Evolutionary conservation across 768 basidiomycete species (phyloP).

Genomic region (Postia placenta): DNA sequence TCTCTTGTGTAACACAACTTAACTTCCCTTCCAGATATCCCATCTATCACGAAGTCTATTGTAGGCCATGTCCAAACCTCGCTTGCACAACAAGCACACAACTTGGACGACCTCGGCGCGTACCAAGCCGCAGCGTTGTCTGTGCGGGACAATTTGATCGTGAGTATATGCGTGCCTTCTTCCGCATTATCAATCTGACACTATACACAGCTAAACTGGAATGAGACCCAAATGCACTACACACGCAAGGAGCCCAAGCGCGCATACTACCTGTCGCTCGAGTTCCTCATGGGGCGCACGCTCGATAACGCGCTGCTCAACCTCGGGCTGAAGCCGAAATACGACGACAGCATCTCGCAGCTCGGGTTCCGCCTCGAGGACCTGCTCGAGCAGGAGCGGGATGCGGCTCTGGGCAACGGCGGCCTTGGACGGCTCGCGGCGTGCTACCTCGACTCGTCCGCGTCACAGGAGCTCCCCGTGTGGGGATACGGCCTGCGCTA

Average conservation of each 20-base stretch:
- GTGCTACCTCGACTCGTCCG: slow-evolving; percentile 93
- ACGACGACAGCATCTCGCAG: slow-evolving; percentile 54
- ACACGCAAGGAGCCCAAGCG: slow-evolving; percentile 83
- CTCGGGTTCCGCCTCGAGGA: slow-evolving; percentile 93
- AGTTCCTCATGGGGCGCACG: slow-evolving; percentile 84
- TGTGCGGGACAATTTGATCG: slow-evolving; percentile 82
- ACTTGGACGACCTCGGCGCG: slow-evolving; percentile 78
- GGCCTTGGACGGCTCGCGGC: slow-evolving; percentile 95
- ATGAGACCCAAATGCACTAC: slow-evolving; percentile 69
- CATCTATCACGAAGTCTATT: slow-evolving; percentile 63
- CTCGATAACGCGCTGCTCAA: slow-evolving; percentile 83
- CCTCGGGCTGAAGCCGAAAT: slow-evolving; percentile 76
- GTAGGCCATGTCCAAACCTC: slow-evolving; percentile 86
- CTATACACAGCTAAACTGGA: slow-evolving; percentile 69
- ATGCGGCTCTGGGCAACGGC: slow-evolving; percentile 93
- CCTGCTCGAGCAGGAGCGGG: slow-evolving; percentile 81
- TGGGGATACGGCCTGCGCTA: slow-evolving; percentile 96
- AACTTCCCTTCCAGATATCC: slow-evolving; percentile 46
- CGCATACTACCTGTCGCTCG: slow-evolving; percentile 93
- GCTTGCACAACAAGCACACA: slow-evolving; percentile 87
- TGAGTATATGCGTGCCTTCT: slow-evolving; percentile 26
- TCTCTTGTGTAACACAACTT: no score
- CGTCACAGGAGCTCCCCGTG: slow-evolving; percentile 84
- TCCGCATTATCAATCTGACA: background rate
- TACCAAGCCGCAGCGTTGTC: slow-evolving; percentile 91